Base-by-base conservation (phyloP, 1,284 basidiomycete genomes). In the Pascua guehoae region DNA sequence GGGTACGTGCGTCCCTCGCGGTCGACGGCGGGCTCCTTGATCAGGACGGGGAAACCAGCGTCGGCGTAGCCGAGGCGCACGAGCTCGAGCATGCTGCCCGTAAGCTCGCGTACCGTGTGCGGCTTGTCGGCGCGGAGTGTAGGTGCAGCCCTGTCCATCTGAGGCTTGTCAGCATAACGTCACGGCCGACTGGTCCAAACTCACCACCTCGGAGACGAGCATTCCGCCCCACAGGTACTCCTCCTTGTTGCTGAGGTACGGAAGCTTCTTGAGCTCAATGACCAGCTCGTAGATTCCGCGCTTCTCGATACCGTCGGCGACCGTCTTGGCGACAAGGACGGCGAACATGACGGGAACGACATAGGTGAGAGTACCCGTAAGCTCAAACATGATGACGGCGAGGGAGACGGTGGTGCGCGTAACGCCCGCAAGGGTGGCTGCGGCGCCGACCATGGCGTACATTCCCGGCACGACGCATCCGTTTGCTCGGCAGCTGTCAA, bases 201-300 rank as follows among this genome's bases (percentile, higher is more conserved):
- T 57, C 71, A 90, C 88, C 51, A 89, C 86, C 67, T 93, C 88
- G 44, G 78, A 82, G 46, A 92, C 86, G 54, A 86, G 83, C 9
- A 85, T 79, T 47, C 81, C 81, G 0, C 87, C 89, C 90, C 92
- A 97, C 17, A 89, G 79, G 69, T 94, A 91, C 68, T 91, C 86
- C 62, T 88, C 86, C 76, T 93, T 96, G 50, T 85, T 80, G 71
- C 97, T 91, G 55, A 98, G 83, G 77, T 92, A 98, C 0, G 94
- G 94, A 17, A 96, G 82, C 73, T 94, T 83, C 40, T 85, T 82
- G 37, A 87, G 75, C 80, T 94, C 90, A 57, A 98, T 98, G 57
- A 93, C 90, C 38, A 97, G 83, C 73, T 98, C 94, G 71, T 97
- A 96, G 54, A 96, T 94, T 12, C 91, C 91, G 74, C 94, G 95